These are phyloP conservation scores for Allium cepa DNA, from an alignment of 106 monocot genomes.

Conservation along the genomic window DNA sequence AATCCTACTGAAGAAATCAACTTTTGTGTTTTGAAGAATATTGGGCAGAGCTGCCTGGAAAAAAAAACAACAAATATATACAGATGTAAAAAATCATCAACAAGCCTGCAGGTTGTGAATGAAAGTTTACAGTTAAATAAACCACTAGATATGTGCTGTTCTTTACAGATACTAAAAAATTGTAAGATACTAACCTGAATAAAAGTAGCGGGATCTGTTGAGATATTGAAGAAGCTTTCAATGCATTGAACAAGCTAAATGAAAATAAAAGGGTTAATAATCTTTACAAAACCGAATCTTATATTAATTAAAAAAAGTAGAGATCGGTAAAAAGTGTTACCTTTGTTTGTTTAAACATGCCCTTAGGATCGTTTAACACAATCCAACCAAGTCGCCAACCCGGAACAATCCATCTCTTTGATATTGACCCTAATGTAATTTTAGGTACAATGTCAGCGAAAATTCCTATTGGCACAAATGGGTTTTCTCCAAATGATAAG, in stretches of 20 bases:
- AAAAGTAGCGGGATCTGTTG: too few relatives aligned
- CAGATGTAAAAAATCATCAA: background rate
- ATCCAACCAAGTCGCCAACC: conserved; percentile 85
- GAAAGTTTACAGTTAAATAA: conserved; percentile 15
- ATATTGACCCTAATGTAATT: conserved; percentile 55
- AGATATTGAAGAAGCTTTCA: conserved; percentile 8
- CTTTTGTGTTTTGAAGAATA: background rate
- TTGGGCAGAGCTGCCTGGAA: background rate
- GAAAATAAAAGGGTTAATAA: conserved; percentile 7
- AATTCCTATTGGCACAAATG: conserved; percentile 59
- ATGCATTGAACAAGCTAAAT: conserved; percentile 19
- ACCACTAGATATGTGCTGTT: too few relatives aligned
- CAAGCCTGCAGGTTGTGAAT: conserved; percentile 1
- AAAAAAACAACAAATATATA: background rate
- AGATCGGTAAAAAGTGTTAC: too few relatives aligned
- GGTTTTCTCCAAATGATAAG: conserved; percentile 36
- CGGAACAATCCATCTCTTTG: conserved; percentile 68
- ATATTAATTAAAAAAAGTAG: too few relatives aligned
- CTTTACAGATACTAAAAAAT: too few relatives aligned
- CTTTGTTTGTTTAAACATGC: conserved; percentile 41
- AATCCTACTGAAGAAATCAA: background rate
- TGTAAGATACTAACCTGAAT: too few relatives aligned
- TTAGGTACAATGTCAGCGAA: conserved; percentile 51
- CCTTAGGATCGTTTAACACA: conserved; percentile 33
- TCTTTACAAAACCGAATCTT: too few relatives aligned